These are phyloP conservation scores for Penicillium sp. DNA, from an alignment of 2,329 filamentous ascomycete species.

Conservation along the genomic window DNA sequence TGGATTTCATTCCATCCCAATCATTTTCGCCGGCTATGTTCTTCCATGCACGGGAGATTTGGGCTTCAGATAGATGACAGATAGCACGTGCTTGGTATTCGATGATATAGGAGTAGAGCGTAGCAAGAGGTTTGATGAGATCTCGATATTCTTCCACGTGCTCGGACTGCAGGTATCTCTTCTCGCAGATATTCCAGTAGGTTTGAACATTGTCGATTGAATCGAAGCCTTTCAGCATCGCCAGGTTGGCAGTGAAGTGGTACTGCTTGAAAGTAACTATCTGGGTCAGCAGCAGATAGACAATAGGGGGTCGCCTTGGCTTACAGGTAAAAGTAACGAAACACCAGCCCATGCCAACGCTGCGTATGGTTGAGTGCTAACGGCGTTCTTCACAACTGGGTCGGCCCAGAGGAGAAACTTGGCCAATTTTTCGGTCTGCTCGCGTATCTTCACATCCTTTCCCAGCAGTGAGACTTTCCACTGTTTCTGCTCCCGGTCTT, in stretches of 20 bases:
- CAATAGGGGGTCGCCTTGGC: background rate
- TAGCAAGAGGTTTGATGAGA: conserved; percentile 6
- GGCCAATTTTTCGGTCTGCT: conserved; percentile 8
- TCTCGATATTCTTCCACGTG: background rate
- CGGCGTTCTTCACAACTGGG: background rate
- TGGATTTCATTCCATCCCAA: background rate
- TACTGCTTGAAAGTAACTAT: background rate
- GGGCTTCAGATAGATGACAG: conserved; percentile 6
- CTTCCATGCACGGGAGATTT: conserved; percentile 13
- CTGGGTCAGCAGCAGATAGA: background rate
- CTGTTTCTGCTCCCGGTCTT: conserved; percentile 14
- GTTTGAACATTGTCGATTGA: background rate
- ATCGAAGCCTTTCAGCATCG: background rate
- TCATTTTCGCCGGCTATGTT: conserved; percentile 12
- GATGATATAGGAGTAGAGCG: conserved; percentile 26
- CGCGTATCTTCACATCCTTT: conserved; percentile 7
- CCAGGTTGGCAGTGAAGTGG: background rate
- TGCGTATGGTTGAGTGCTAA: background rate
- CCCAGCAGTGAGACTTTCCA: conserved; percentile 19
- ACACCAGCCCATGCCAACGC: background rate
- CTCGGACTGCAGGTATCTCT: background rate
- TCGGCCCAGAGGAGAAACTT: conserved; percentile 7
- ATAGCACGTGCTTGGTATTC: conserved; percentile 15
- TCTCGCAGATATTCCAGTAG: background rate
- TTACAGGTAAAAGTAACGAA: background rate